Conservation (phyloP, 805 yeast species). For the Wickerhamiella spandovensis region DNA sequence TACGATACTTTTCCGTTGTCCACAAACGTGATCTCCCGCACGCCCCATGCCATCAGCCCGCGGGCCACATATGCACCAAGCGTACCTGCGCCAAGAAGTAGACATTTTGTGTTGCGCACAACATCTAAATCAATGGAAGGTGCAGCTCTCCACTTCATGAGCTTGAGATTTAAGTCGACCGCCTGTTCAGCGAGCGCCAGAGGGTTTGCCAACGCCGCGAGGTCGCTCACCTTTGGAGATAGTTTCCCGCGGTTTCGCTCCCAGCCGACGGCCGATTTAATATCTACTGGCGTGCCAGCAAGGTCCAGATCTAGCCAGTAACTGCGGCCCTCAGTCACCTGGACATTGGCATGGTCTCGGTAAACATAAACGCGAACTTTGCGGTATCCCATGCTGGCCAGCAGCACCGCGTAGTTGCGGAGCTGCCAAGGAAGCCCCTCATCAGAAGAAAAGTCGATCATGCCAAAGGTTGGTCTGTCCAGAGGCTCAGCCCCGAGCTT, state of each 20-base stretch:
- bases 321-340: constrained; percentile 9
- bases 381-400: constrained; percentile 27
- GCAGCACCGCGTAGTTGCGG: constrained; percentile 42
- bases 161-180: constrained; percentile 73
- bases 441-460: constrained; percentile 24
- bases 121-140: constrained; percentile 64
- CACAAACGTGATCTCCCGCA: constrained; percentile 68
- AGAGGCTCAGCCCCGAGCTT: too few species aligned
- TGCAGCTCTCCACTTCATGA: constrained; percentile 94
- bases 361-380: constrained; percentile 29
- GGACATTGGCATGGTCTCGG: constrained; percentile 22
- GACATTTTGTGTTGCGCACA: constrained; percentile 45
- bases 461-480: constrained; percentile 4
- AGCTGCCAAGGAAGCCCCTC: constrained; percentile 33
- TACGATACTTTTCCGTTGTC: constrained; percentile 83
- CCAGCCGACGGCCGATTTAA: constrained; percentile 63
- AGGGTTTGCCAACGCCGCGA: constrained; percentile 74
- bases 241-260: constrained; percentile 59
- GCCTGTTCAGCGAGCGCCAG: constrained; percentile 76
- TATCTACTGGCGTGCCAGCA: constrained; percentile 3
- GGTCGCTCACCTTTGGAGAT: constrained; percentile 71
- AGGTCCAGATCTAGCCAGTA: constrained; percentile 17
- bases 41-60: constrained; percentile 89
- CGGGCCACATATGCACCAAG: constrained; percentile 86
- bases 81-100: constrained; percentile 92